Conservation (phyloP, 2,329 filamentous ascomycete genomes). For the Balansia obtecta region DNA sequence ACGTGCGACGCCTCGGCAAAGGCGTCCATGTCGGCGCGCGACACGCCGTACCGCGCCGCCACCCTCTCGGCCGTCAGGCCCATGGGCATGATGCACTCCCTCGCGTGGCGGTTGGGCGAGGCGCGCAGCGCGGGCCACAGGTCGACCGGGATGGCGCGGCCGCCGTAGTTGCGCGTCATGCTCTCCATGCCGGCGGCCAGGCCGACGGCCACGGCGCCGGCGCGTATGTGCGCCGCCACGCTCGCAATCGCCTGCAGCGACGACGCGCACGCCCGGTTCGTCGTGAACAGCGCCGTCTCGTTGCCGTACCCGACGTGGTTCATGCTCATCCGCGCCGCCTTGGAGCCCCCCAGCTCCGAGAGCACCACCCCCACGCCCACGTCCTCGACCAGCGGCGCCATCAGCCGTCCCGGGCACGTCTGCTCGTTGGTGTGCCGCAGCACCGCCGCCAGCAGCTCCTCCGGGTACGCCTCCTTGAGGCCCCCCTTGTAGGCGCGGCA, state of each 20-base stretch:
- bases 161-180: conserved; percentile 88
- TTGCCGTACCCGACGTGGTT: conserved; percentile 69
- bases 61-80: conserved; percentile 85
- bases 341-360: conserved; percentile 79
- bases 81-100: conserved; percentile 91
- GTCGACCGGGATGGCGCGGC: conserved; percentile 69
- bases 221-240: conserved; percentile 63
- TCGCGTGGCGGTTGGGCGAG: conserved; percentile 52
- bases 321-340: conserved; percentile 83
- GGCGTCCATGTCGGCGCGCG: conserved; percentile 65
- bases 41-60: conserved; percentile 61
- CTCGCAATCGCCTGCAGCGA: conserved; percentile 65
- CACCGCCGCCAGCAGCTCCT: conserved; percentile 66
- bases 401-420: conserved; percentile 43
- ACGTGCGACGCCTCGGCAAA: conserved; percentile 67
- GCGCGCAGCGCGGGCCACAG: conserved; percentile 64
- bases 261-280: conserved; percentile 77
- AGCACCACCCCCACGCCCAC: conserved; percentile 81
- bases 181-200: conserved; percentile 90
- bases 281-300: conserved; percentile 66
- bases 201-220: conserved; percentile 58
- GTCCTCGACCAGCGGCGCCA: conserved; percentile 55
- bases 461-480: conserved; percentile 80
- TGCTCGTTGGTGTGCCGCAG: conserved; percentile 17
- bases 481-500: conserved; percentile 73